These are phyloP conservation scores for Solanum gandarillasii DNA, from an alignment of 257 asterid genomes.

Conservation along the genomic window DNA sequence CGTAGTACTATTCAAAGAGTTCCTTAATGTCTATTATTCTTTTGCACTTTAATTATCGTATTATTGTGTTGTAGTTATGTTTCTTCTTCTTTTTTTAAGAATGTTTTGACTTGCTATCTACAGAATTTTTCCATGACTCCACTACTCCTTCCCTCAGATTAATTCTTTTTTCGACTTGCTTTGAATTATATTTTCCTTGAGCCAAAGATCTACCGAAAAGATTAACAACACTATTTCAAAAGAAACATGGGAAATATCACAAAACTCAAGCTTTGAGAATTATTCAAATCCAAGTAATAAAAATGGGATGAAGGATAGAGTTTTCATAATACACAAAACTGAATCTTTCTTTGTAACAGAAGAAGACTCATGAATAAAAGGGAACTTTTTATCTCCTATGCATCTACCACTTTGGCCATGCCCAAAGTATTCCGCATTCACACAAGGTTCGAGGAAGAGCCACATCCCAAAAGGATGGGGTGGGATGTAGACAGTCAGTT, in stretches of 20 bases:
- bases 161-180: not conserved
- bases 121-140: not conserved
- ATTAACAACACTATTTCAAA: not conserved
- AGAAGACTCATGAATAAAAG: not conserved
- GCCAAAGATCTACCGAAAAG: no score
- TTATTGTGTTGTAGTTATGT: not conserved
- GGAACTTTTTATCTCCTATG: not conserved
- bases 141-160: no score
- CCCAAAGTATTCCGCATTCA: not conserved
- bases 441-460: not conserved
- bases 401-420: slow-evolving; percentile 13
- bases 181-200: no score
- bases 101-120: not conserved
- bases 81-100: no score
- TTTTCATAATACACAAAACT: not conserved
- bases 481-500: not conserved
- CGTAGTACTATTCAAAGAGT: not conserved
- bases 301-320: not conserved
- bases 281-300: not conserved
- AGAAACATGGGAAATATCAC: not conserved
- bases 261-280: not conserved
- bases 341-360: not conserved
- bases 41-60: not conserved
- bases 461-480: not conserved
- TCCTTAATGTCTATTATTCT: not conserved